Evolutionary conservation across 108 stramenopile species (phyloP), one percentile per base, ranked within the genome.

Genomic region (Chaetoceros tenuissimus): DNA sequence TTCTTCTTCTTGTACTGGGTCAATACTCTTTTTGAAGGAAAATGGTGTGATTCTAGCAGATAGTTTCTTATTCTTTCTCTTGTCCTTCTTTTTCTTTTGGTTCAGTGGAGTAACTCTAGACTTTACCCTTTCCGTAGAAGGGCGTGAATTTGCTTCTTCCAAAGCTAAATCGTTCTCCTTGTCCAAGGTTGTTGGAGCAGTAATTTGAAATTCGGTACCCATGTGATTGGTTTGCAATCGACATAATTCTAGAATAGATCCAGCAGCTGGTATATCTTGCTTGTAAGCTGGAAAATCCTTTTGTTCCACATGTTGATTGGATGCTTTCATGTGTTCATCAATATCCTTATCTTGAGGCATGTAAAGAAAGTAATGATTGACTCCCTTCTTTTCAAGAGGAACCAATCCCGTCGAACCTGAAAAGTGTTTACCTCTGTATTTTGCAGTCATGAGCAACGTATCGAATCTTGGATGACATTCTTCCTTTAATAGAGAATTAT

Each of bases 131-230:
- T 5, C 22, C 13, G 13, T 10, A 13, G 13, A 10, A 40, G 8
- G 8, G 13, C 34, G 34, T 10, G 48, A 5, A n/a, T 49, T 49
- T 19, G n/a, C n/a, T 17, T 49, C 48, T 22, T n/a, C 20, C n/a
- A 19, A 7, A n/a, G n/a, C 48, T 17, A 7, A 7, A 49, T 22
- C 48, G 1, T 51, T 7, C 30, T 1, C 44, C 3, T 27, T 57
- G 46, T 27, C 61, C 66, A 17, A 24, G 40, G 7, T 20, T 46
- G 8, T 72, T 67, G 17, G 73, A 64, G 46, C 80, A 87, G 1
- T 40, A 13, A 92, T 84, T 59, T 92, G 86, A 58, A 92, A 92
- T 58, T 92, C 90, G 7, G 86, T 92, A 0, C 90, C 90, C 51
- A 84, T 77, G 31, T 88, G 86, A 53, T 92, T 92, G 49, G 84